Conservation (phyloP, 2,329 filamentous ascomycete species). For the Calonectria hawksworthii region DNA sequence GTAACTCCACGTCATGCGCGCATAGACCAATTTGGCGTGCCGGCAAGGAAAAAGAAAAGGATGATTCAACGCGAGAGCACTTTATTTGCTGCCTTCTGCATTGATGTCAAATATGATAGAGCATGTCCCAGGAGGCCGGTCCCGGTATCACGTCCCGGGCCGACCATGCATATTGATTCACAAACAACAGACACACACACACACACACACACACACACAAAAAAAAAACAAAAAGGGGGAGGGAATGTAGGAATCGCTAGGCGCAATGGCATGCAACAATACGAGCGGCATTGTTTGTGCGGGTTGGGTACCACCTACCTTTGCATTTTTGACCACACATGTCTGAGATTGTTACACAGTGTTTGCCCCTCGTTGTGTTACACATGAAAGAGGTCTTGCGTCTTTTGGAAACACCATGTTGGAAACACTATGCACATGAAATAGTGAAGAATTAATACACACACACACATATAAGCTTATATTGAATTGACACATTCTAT, state of each 20-base stretch:
- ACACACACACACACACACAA: neutral
- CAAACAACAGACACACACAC: neutral
- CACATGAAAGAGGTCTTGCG: neutral
- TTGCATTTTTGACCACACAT: neutral
- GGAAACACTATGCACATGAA: neutral
- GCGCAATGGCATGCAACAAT: neutral
- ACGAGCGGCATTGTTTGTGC: neutral
- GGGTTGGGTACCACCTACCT: neutral
- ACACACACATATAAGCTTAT: neutral
- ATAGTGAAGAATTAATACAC: neutral
- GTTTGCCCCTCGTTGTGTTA: neutral
- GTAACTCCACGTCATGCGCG: neutral
- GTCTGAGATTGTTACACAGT: neutral
- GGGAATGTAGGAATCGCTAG: neutral
- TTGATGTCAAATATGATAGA: neutral
- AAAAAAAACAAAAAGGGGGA: too few species aligned
- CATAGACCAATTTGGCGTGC: conserved; percentile 1
- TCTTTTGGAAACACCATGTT: too few species aligned
- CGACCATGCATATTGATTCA: conserved; percentile 13
- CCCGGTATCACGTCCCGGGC: conserved; percentile 1
- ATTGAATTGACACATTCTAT: neutral
- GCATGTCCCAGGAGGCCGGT: neutral
- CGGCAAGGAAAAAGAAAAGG: neutral
- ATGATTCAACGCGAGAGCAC: neutral
- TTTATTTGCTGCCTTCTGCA: neutral